phyloP scores from a whole-genome alignment of 2,329 filamentous ascomycete genomes.

The Coniochaeta ligniaria region DNA sequence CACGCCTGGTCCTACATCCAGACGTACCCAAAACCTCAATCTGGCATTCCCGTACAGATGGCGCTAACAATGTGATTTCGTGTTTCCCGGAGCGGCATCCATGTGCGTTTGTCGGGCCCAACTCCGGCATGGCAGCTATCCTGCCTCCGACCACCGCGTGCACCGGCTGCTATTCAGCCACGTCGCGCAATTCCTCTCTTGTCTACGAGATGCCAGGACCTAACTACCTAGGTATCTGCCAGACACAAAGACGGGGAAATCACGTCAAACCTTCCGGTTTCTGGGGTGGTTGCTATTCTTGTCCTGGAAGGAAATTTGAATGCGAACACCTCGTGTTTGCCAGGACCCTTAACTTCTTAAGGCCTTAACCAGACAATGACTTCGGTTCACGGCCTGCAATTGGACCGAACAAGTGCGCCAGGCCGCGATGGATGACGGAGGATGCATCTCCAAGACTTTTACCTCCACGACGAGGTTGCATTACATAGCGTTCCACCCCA shows the following conservation, averaged over 20 bases:
- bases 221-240: not conserved
- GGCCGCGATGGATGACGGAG: not conserved
- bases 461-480: not conserved
- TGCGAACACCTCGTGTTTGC: not conserved
- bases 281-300: not conserved
- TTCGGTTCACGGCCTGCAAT: not conserved
- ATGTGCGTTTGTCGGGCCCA: no score
- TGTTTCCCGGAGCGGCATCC: no score
- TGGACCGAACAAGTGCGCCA: not conserved
- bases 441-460: not conserved
- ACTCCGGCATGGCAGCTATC: no score
- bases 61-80: no score
- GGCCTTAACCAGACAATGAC: not conserved
- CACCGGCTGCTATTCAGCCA: no score
- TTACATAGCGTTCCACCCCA: not conserved
- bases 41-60: no score
- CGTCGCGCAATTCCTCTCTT: not conserved
- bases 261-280: not conserved
- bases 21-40: no score
- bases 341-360: not conserved
- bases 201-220: not conserved
- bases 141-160: no score
- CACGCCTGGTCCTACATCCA: no score
- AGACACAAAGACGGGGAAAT: not conserved
- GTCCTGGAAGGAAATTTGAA: not conserved